Base-by-base conservation (phyloP, 2,329 filamentous ascomycete genomes). In the Chrysosphaeria jannelii region DNA sequence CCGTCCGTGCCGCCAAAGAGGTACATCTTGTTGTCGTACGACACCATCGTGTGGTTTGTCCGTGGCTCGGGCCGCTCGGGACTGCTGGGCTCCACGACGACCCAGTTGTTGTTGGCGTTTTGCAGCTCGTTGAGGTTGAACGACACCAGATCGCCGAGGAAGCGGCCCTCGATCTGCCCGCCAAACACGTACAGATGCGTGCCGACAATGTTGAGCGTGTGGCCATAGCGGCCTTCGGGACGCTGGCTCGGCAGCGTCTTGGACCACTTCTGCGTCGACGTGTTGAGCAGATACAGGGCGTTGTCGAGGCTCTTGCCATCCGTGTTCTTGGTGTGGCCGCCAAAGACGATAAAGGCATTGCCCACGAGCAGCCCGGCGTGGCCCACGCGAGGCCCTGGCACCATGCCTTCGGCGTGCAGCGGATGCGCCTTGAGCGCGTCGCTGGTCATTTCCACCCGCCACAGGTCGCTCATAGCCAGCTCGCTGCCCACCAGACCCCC, bases 281-380 rank as follows among this genome's bases (percentile, higher is more conserved):
- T 97, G 47, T 97, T 97, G 24, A 97, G 54, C 23, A 97, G 57
- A 45, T 97, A 97, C 8, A 97, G 51, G 0, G 85, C 93, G 46
- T 97, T 81, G 37, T 97, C 85, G 27, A 97, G 50, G 23, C 74
- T 56, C 43, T 97, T 85, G 15, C 64, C 62, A 38, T 93, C 85
- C 26, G 91, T 78, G 40, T 90, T 70, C 45, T 97, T 97, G 24
- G 85, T 97, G 43, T 97, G 88, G 39, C 85, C 85, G 23, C 85
- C 88, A 39, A 93, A 97, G 8, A 97, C 85, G 34, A 97, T 97
- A 42, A 93, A 97, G 1, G 85, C 85, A 44, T 97, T 97, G 27
- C 88, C 88, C 25, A 97, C 85, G 10, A 97, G 55, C 36, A 97
- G 51, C 50, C 79, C 88, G 11, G 81, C 59, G 47, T 97, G 85